Percentiles rank a stretch among this genome's conserved stretches.
Evolutionary conservation across 352 stramenopile genomes (phyloP).

Genomic region (Pythium sukuiense): DNA sequence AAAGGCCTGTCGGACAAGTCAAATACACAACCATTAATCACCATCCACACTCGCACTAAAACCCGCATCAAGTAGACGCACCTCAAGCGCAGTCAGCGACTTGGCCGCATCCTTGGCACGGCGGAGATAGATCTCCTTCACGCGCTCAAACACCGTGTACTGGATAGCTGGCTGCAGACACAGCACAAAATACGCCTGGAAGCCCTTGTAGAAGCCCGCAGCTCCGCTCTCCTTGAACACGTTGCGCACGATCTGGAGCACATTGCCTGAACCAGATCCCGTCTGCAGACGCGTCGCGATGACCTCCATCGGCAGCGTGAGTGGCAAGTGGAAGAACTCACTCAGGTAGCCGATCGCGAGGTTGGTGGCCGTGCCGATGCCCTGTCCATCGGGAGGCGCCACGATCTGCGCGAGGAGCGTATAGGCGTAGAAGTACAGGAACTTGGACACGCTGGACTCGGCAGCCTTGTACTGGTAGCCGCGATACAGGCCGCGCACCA

Average conservation of each 20-base stretch:
- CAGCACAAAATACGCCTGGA: conserved; percentile 93
- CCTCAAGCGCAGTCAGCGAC: conserved; percentile 65
- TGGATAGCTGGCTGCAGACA: conserved; percentile 97
- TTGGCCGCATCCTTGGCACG: conserved; percentile 59
- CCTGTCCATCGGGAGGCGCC: conserved; percentile 53
- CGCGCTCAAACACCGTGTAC: conserved; percentile 96
- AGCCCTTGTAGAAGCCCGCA: conserved; percentile 83
- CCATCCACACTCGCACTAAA: conserved; percentile 3
- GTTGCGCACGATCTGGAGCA: conserved; percentile 59
- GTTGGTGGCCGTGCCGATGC: conserved; percentile 66
- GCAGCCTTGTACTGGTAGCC: conserved; percentile 86
- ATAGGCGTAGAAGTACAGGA: conserved; percentile 91
- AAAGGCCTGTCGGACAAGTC: no score
- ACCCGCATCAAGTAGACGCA: conserved; percentile 21
- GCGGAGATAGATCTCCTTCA: conserved; percentile 71
- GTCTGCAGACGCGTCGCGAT: conserved; percentile 88
- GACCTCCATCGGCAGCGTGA: conserved; percentile 89
- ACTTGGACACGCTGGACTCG: conserved; percentile 85
- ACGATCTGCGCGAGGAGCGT: conserved; percentile 74
- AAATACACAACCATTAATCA: conserved; percentile 26
- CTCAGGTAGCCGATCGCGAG: conserved; percentile 82
- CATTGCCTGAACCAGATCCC: conserved; percentile 36
- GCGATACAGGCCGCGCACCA: conserved; percentile 72
- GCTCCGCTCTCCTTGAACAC: conserved; percentile 73
- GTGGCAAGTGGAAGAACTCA: conserved; percentile 72